Evolutionary conservation across 306 rosid genomes (phyloP), one percentile per base, ranked within the genome.

Genomic region (Cercis canadensis): DNA sequence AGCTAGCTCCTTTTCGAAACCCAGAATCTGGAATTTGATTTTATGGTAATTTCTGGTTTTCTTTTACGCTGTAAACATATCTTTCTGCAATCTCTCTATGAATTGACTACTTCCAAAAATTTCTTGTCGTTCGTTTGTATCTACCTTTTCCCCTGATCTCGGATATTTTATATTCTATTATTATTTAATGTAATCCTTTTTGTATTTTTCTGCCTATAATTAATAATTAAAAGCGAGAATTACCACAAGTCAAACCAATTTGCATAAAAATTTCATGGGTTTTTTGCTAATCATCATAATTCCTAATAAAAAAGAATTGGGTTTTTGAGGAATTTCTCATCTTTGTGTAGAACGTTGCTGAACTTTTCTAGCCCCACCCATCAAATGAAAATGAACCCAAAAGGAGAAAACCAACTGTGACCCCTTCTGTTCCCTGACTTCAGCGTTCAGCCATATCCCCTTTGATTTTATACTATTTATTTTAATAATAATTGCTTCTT

Each of bases 231-330:
- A 15, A 2, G 2, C 15, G 39, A 14, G 10, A 53, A 29, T 29
- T 43, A n/a, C n/a, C n/a, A n/a, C 14, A n/a, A 70, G 58, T 70
- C 39, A 46, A 57, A 24, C 50, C 12, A 18, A 33, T 67, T 50
- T 37, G 16, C 66, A 9, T 11, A 11, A 0, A 8, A n/a, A 21
- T 34, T 1, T 4, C 11, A 32, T 3, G 5, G n/a, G 21, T 19
- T 31, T 14, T 13, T 0, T 4, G 4, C 13, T 3, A 57, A 40
- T 7, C 15, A 8, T 24, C 60, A 4, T 63, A 45, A 6, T 31
- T 29, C 5, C 29, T 24, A 24, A 3, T 24, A 24, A 24, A 24
- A 24, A 1, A 24, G 1, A n/a, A 3, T 24, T 24, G 29, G 29
- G 7, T n/a, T 34, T 14, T 2, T 1, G 32, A 37, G 16, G 6